Base-by-base conservation (phyloP, 495 filamentous ascomycete species). In the Penicillium riverlandense region DNA sequence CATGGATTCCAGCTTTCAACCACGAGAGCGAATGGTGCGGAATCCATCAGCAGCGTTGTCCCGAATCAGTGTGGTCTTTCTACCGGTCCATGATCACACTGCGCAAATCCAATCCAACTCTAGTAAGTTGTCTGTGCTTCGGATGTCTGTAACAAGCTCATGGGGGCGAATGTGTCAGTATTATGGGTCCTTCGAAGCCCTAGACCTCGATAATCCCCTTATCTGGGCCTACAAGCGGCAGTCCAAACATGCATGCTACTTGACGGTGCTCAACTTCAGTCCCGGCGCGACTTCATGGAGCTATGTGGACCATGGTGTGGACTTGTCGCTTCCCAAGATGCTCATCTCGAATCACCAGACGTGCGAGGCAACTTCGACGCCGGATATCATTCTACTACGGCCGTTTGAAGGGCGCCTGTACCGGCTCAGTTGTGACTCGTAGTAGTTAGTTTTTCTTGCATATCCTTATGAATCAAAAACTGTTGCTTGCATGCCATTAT, bases 1-100 rank as follows among this genome's bases (percentile, higher is more conserved):
- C 72, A 0, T 76, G 72, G 72, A 72, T 76, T 63, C 60, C 71
- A 8, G 57, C 65, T 11, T 57, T 67, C 48, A 61, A 70, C 34
- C 49, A 64, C 37, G 65, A 65, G 31, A 36, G 33, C 2, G 43
- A 57, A 11, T 61, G 60, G 57, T 75, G 74, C 43, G 66, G 53
- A 15, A 55, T 57, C 7, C 43, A 45, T 11, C 72, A 76, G 45
- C 49, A 45, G 11, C 40, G 36, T n/a, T 48, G 58, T 36, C 37
- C 29, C 2, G 38, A 61, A 8, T 65, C 60, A 16, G 59, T 71
- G 4, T 61, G 71, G 35, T 16, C 43, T 7, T 71, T 66, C 45
- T 76, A 66, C 51, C 57, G 53, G 39, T 43, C 42, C 6, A 49
- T 72, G 47, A 52, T 75, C 8, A 37, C 44, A 35, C 43, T 74